phyloP scores from a whole-genome alignment of 2,329 filamentous ascomycete genomes.

The Fusarium anthophilum region DNA sequence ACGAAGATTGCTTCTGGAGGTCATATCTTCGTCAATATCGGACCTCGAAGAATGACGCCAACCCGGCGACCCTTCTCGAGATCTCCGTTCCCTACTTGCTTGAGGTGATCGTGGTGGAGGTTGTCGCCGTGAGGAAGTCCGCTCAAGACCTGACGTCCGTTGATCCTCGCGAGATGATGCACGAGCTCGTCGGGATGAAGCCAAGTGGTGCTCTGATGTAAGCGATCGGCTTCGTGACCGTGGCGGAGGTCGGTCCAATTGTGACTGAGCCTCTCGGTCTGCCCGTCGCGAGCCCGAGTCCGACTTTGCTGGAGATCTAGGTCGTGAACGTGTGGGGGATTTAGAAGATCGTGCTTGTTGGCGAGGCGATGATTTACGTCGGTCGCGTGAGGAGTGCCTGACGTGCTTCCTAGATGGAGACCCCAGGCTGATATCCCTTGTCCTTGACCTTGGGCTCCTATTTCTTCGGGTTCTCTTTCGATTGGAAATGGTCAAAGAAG shows the following conservation, averaged over 20 bases:
- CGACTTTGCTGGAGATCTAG: conserved; percentile 41
- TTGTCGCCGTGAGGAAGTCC: conserved; percentile 29
- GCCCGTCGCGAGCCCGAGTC: conserved; percentile 38
- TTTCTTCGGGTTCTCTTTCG: conserved; percentile 53
- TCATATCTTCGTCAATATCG: conserved; percentile 62
- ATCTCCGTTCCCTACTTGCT: conserved; percentile 40
- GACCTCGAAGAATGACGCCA: conserved; percentile 56
- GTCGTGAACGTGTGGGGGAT: conserved; percentile 43
- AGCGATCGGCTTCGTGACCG: conserved; percentile 41
- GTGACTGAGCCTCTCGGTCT: conserved; percentile 39
- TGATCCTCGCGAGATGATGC: conserved; percentile 39
- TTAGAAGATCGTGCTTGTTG: conserved; percentile 43
- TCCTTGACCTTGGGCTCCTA: conserved; percentile 50
- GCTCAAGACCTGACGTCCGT: conserved; percentile 34
- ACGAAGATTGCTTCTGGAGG: conserved; percentile 54
- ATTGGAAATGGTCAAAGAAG: conserved; percentile 49
- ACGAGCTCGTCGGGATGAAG: conserved; percentile 31
- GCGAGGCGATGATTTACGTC: conserved; percentile 45
- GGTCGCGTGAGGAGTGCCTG: conserved; percentile 47
- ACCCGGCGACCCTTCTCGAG: conserved; percentile 43
- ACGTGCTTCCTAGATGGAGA: conserved; percentile 44
- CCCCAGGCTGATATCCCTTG: conserved; percentile 53
- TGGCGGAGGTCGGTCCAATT: conserved; percentile 30
- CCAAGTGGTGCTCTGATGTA: conserved; percentile 28
- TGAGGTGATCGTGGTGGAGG: conserved; percentile 43